These are phyloP conservation scores for Hypoxylon sp. DNA, from an alignment of 2,329 filamentous ascomycete species.

Conservation along the genomic window DNA sequence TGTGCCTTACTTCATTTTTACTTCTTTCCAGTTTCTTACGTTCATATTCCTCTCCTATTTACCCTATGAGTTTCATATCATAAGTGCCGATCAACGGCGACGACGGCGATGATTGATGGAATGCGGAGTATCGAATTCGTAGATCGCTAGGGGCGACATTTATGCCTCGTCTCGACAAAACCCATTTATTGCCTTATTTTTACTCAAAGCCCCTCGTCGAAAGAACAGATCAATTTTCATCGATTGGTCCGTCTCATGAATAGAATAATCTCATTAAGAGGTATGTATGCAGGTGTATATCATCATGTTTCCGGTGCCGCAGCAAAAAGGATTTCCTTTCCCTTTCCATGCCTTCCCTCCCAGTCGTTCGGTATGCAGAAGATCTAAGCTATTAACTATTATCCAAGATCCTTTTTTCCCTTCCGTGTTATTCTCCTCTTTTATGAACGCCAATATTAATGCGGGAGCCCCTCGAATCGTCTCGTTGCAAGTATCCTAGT, in stretches of 20 bases:
- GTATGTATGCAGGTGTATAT: conserved; percentile 8
- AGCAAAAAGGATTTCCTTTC: not conserved
- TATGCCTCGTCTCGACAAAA: conserved; percentile 8
- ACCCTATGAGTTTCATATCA: not conserved
- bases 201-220: not conserved
- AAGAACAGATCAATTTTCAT: not conserved
- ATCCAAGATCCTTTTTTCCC: conserved; percentile 6
- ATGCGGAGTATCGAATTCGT: conserved; percentile 9
- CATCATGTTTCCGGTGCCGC: not conserved
- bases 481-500: conserved; percentile 19
- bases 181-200: conserved; percentile 2
- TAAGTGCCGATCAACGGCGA: conserved; percentile 4
- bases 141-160: conserved; percentile 8
- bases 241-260: not conserved
- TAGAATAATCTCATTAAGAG: conserved; percentile 12
- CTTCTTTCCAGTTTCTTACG: not conserved
- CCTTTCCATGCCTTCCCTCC: too few species aligned
- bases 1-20: not conserved
- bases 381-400: conserved; percentile 23
- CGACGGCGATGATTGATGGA: conserved; percentile 10
- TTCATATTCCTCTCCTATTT: too few species aligned
- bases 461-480: conserved; percentile 12
- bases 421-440: conserved; percentile 4
- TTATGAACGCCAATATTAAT: conserved; percentile 28
- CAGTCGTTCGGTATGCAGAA: conserved; percentile 22